Base-by-base conservation (phyloP, 129 eudicot species). In the Dittrichia graveolens region DNA sequence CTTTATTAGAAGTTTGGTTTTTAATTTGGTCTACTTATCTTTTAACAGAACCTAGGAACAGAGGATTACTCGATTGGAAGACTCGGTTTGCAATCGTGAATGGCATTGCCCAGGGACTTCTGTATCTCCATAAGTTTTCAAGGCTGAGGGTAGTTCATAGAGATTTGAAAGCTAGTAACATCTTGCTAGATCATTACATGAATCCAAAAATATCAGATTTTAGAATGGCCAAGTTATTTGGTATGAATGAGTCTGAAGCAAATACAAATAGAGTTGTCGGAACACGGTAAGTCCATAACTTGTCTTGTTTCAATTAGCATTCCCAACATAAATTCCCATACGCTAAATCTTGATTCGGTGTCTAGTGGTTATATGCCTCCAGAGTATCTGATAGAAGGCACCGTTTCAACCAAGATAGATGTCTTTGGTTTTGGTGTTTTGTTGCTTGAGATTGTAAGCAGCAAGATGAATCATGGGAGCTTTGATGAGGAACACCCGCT, bases 71-170 rank as follows among this genome's bases (percentile, higher is more conserved):
- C 56, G 82, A 73, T 46, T 84, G 88, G 88, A 80, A 61, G 15
- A 68, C 4, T 6, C 80, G 80, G 3, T 54, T 75, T 42, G 62
- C 54, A 16, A 79, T 83, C 49, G 80, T 83, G 18, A 61, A 79
- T n/a, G 88, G 85, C 77, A 80, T 84, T 60, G 85, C 88, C 13
- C 82, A 81, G 16, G 88, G 88, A n/a, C 66, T 84, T 78, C n/a
- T 84, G 4, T 84, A 84, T 79, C 88, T 80, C 56, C 88, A 84
- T 46, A 81, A 67, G 55, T 81, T 72, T 53, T 84, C 88, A 13
- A 70, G 84, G 65, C 74, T 80, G 16, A 72, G 44, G 67, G 77
- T 80, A 18, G 73, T 80, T 39, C 89, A 84, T 61, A 69, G 85
- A 76, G 85, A 84, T 18, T 9, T 84, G 34, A 84, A 81, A 74